Percentiles rank a stretch among this genome's conserved stretches.
These are phyloP conservation scores for Boletales sp. DNA, from an alignment of 768 basidiomycete genomes.

Conservation along the genomic window DNA sequence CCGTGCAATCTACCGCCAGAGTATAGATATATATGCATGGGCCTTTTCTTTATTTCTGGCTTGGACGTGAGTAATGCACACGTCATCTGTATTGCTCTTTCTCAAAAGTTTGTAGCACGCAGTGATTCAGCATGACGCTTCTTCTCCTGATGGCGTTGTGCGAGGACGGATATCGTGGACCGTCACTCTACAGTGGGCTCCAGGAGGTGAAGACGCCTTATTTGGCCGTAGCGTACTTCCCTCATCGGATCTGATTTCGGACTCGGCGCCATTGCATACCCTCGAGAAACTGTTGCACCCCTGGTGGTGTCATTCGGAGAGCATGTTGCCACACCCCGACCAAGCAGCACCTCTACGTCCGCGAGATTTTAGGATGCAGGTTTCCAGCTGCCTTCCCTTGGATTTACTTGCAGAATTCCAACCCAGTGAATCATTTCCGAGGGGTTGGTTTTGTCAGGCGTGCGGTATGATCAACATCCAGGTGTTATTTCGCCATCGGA, in stretches of 20 bases:
- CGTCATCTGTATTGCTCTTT: background rate
- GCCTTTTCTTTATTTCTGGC: constrained; percentile 42
- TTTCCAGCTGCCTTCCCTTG: constrained; percentile 27
- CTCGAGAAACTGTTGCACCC: constrained; percentile 8
- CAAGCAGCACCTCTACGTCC: constrained; percentile 17
- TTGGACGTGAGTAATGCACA: constrained; percentile 32
- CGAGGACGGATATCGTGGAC: constrained; percentile 42
- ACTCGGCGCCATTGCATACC: background rate
- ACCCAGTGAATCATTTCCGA: constrained; percentile 34
- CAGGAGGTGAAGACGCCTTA: constrained; percentile 45
- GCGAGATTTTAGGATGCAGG: constrained; percentile 24
- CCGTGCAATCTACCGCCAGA: constrained; percentile 30
- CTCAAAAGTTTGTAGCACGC: constrained; percentile 16
- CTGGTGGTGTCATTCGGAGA: constrained; percentile 23
- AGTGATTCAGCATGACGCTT: background rate
- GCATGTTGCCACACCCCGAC: background rate
- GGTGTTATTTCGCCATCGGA: constrained; percentile 42
- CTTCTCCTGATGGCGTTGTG: constrained; percentile 1
- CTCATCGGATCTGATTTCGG: background rate
- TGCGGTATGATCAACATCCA: constrained; percentile 52
- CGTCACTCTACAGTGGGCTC: constrained; percentile 45
- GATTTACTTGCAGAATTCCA: constrained; percentile 29
- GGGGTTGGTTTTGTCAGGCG: constrained; percentile 46
- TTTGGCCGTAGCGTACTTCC: constrained; percentile 3
- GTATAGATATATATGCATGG: constrained; percentile 42